phyloP scores from a whole-genome alignment of 495 filamentous ascomycete species.

The Darksidea phi region DNA sequence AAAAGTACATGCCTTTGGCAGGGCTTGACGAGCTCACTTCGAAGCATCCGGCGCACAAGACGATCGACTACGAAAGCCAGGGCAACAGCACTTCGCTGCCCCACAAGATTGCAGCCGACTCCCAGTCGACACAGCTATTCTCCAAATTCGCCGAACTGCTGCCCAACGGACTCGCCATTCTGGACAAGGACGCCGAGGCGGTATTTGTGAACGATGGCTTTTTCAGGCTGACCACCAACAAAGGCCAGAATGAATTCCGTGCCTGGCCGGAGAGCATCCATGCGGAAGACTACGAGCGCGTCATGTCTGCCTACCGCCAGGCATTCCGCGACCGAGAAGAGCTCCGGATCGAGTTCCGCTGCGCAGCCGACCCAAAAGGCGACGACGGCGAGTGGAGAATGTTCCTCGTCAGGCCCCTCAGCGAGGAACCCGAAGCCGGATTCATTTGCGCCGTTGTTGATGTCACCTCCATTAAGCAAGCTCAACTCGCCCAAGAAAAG shows the following conservation, averaged over 20 bases:
- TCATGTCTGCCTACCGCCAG: conserved; percentile 41
- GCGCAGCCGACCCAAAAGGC: background rate
- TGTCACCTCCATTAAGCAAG: conserved; percentile 42
- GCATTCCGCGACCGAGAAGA: conserved; percentile 36
- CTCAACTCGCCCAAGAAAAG: conserved; percentile 39
- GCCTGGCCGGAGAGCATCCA: conserved; percentile 45
- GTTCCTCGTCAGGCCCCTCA: conserved; percentile 40
- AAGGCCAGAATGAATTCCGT: conserved; percentile 33
- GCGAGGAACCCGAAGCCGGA: conserved; percentile 39
- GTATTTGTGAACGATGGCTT: conserved; percentile 45
- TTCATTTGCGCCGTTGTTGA: conserved; percentile 44
- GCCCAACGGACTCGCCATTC: conserved; percentile 44
- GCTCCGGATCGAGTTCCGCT: conserved; percentile 41
- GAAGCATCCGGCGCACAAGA: background rate
- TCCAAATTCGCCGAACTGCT: conserved; percentile 42
- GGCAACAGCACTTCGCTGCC: background rate
- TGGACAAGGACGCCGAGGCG: conserved; percentile 40
- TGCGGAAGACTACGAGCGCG: conserved; percentile 39
- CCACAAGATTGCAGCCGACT: conserved; percentile 6
- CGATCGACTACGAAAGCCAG: conserved; percentile 6
- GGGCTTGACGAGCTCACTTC: background rate
- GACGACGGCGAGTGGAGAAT: conserved; percentile 39
- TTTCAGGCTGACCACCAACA: conserved; percentile 42
- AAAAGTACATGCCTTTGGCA: conserved; percentile 7
- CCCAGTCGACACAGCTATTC: conserved; percentile 37